Percentiles rank a stretch among this genome's conserved stretches.
These are phyloP conservation scores for Blastosporella zonata DNA, from an alignment of 1,284 basidiomycete species.

Conservation along the genomic window DNA sequence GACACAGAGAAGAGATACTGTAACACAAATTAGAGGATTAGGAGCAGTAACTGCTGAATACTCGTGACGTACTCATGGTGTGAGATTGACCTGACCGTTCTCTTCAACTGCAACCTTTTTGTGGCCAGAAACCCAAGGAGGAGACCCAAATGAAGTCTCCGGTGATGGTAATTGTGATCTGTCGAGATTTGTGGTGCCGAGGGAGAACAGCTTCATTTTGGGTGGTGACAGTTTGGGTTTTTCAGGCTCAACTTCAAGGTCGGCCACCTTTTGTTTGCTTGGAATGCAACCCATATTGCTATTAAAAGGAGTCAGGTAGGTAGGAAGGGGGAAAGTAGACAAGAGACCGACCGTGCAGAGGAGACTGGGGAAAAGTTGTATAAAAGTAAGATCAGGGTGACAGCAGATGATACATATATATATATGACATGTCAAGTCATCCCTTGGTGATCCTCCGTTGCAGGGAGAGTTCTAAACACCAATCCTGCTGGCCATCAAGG, in stretches of 20 bases:
- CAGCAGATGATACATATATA: not conserved
- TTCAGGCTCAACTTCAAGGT: constrained; percentile 5
- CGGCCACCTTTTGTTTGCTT: constrained; percentile 35
- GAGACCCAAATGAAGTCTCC: not conserved
- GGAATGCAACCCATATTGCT: constrained; percentile 29
- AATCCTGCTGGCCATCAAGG: not conserved
- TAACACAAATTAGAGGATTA: not conserved
- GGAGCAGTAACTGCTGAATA: not conserved
- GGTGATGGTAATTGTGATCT: constrained; percentile 10
- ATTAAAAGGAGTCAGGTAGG: not conserved
- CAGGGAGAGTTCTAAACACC: not conserved
- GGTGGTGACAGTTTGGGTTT: not conserved
- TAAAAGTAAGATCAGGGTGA: not conserved
- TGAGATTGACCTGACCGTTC: constrained; percentile 6
- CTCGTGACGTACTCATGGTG: not conserved
- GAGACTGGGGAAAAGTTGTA: not conserved
- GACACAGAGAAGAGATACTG: too few species aligned
- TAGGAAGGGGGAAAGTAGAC: not conserved
- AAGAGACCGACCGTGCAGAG: not conserved
- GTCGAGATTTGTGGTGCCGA: constrained; percentile 7
- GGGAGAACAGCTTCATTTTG: constrained; percentile 3
- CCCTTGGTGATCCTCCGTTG: constrained; percentile 5
- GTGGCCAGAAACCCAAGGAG: constrained; percentile 14
- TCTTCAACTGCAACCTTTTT: constrained; percentile 7
- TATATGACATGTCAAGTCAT: too few species aligned